Evolutionary conservation across 192 early-diverging fungal genomes (phyloP), one percentile per base, ranked within the genome.

Genomic region (Ambispora gerdemannii): DNA sequence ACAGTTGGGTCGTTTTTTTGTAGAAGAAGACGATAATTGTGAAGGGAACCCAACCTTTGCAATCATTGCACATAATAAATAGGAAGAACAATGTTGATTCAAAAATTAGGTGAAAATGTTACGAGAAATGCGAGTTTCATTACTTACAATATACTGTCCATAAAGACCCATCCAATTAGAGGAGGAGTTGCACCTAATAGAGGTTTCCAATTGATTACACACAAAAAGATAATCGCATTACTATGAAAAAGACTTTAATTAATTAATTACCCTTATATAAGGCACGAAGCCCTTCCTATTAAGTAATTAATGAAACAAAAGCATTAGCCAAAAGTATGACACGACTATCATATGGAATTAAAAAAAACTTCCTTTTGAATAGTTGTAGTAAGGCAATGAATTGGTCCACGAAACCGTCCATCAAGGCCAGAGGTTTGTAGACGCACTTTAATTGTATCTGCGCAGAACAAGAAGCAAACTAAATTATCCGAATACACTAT

Each of bases 101-200:
- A n/a, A n/a, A n/a, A n/a, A n/a, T n/a, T n/a, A n/a, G n/a, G n/a
- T n/a, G n/a, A n/a, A n/a, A n/a, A n/a, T n/a, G n/a, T n/a, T n/a
- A n/a, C n/a, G 28, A 6, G 0, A 2, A 52, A 50, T 3, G n/a
- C 2, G 8, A 4, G 3, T 15, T 47, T 63, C 13, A 35, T 70
- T 30, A 27, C 76, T 77, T 78, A 84, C 85, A 85, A 85, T 34
- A 84, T 74, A 72, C 84, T 85, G 53, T 95, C 93, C 93, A 95
- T 94, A 56, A 92, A 80, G 1, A 88, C 87, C 93, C 93, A 97
- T 13, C 95, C 95, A 55, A 97, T 72, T 51, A 97, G 75, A 20
- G 95, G 95, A 10, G 93, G 92, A 24, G 92, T 94, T 15, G 94
- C 92, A 50, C 95, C 78, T 79, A 75, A 2, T 11, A 22, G n/a